phyloP scores from a whole-genome alignment of 2,329 filamentous ascomycete genomes.

The Pseudopyricularia javanii region DNA sequence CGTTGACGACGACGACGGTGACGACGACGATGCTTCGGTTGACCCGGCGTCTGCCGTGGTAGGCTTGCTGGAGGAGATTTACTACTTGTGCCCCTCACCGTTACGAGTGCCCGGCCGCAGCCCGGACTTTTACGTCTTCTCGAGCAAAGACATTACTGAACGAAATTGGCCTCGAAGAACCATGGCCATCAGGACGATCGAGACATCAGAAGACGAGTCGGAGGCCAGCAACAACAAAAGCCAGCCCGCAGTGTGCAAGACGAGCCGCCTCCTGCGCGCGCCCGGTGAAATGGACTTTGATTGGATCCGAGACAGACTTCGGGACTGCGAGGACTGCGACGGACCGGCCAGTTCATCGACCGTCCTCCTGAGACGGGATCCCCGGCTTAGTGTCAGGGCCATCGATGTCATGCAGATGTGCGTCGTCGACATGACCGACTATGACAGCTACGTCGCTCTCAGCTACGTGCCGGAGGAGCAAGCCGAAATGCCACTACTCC shows the following conservation, averaged over 20 bases:
- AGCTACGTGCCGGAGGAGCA: slow-evolving; percentile 3
- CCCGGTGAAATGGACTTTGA: slow-evolving; percentile 2
- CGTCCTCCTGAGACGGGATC: background rate
- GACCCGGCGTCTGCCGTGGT: background rate
- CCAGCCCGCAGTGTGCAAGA: background rate
- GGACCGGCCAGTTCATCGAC: background rate
- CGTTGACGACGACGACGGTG: background rate
- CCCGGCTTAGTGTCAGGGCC: background rate
- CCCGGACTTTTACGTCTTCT: background rate
- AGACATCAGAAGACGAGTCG: background rate
- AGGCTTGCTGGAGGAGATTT: background rate
- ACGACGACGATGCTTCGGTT: background rate
- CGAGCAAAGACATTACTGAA: background rate
- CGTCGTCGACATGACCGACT: background rate
- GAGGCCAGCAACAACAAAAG: background rate
- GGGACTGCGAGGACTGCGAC: background rate
- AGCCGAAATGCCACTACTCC: background rate
- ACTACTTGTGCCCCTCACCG: background rate
- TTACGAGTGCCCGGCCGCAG: background rate
- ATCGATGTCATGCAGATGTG: slow-evolving; percentile 2
- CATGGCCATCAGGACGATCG: slow-evolving; percentile 3
- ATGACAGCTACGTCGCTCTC: slow-evolving; percentile 3
- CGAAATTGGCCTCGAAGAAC: background rate
- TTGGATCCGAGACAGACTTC: slow-evolving; percentile 1
- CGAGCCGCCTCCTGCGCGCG: background rate